Evolutionary conservation across 2,329 filamentous ascomycete genomes (phyloP).

Genomic region (Corniculantispora saksenae): DNA sequence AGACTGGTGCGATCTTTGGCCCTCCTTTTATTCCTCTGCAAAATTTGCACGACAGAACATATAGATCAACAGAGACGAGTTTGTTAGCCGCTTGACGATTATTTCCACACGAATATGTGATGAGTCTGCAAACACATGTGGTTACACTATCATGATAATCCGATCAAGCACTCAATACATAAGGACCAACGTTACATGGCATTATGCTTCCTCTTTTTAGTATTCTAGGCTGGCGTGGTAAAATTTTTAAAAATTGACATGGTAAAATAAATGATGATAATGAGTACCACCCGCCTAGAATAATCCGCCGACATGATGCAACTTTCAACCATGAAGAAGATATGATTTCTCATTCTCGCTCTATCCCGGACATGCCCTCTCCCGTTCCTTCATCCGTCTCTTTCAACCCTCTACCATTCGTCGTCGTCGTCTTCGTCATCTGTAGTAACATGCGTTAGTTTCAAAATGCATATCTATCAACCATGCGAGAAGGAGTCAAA

Average conservation of each 20-base stretch:
- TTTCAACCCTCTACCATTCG: conserved; percentile 58
- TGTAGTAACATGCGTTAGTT: conserved; percentile 35
- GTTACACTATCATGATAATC: no score
- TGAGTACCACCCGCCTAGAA: background rate
- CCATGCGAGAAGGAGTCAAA: conserved; percentile 30
- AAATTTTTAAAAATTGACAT: conserved; percentile 2
- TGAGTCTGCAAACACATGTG: no score
- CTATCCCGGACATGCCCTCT: background rate
- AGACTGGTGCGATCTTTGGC: background rate
- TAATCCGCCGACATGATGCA: background rate
- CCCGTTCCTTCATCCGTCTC: no score
- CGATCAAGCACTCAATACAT: no score
- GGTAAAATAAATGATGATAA: background rate
- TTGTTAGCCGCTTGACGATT: no score
- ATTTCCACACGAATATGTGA: no score
- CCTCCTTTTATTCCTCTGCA: no score
- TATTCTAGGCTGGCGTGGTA: conserved; percentile 10
- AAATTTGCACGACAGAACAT: no score
- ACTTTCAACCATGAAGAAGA: background rate
- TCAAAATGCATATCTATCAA: conserved; percentile 12
- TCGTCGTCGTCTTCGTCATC: conserved; percentile 79
- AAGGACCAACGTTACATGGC: background rate
- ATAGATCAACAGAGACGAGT: no score
- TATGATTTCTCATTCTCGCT: background rate
- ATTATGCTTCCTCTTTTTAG: background rate